Evolutionary conservation across 805 yeast species (phyloP), one percentile per base, ranked within the genome.

Genomic region (Yamadazyma sp.): DNA sequence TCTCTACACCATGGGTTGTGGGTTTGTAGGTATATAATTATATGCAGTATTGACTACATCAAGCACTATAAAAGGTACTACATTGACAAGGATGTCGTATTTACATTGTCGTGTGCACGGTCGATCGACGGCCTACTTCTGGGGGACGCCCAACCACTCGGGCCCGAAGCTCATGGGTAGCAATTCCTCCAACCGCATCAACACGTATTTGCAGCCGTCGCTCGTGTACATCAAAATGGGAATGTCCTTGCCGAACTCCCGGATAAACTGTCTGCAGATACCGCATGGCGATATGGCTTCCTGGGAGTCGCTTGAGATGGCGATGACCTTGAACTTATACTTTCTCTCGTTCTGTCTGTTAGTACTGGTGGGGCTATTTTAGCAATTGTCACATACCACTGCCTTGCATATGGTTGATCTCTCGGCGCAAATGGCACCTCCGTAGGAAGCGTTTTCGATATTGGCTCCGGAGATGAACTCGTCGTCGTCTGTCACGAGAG

Each of bases 391-490:
- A 60, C 66, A 15, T 59, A 60, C 64, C 21, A 53, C 40, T 24
- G 67, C 63, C 29, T 55, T 54, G n/a, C 58, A 47, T 6, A 67
- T 50, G 4, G 73, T 59, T 9, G 64, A 48, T 37, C 71, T 49
- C 45, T 65, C 73, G 1, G 73, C 72, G 43, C 72, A 65, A 4
- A 67, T 60, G n/a, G 60, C 55, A 21, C 64, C 69, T 9, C 87
- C 95, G 54, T 85, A 90, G 33, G 93, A 79, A 3, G 97, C 98
- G 57, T 91, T 93, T 57, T 91, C 99, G 18, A 93, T 80, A 49
- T 91, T 91, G 27, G 95, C 95, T 4, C 98, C 99, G 9, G 62
- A 53, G 16, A 82, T 62, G 28, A 55, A 67, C 13, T 63, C 62
- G 2, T 77, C 84, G 6, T 64, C 54, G 0, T 54, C 57, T 1